These are phyloP conservation scores for Sarocladium kiliense DNA, from an alignment of 2,329 filamentous ascomycete genomes.

Conservation along the genomic window DNA sequence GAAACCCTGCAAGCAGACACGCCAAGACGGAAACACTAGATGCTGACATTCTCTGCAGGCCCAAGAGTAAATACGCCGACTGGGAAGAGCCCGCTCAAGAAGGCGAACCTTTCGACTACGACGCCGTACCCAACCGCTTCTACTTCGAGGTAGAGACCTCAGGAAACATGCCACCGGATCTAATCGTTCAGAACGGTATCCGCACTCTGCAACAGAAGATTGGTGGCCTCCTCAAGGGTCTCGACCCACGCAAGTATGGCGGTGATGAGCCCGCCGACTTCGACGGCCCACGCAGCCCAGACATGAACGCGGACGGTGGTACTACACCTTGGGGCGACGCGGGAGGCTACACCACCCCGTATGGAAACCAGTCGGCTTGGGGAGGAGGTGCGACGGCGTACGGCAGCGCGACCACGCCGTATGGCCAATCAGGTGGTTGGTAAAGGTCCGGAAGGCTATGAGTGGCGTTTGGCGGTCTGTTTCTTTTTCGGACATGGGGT, in stretches of 20 bases:
- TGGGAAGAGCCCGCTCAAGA: constrained; percentile 77
- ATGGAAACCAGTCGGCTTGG: constrained; percentile 60
- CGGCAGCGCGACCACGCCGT: constrained; percentile 48
- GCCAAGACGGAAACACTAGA: not conserved
- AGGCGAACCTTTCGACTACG: constrained; percentile 85
- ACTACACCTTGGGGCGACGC: constrained; percentile 46
- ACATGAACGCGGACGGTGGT: constrained; percentile 54
- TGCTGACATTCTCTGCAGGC: constrained; percentile 46
- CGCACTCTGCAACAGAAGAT: constrained; percentile 86
- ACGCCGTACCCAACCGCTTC: constrained; percentile 78
- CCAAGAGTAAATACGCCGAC: constrained; percentile 71
- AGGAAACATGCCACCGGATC: constrained; percentile 83
- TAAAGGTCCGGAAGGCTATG: constrained; percentile 14
- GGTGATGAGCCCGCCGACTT: constrained; percentile 55
- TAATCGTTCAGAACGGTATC: constrained; percentile 84
- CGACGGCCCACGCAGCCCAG: constrained; percentile 62
- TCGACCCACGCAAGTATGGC: constrained; percentile 43
- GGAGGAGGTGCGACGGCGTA: constrained; percentile 46
- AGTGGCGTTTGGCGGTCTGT: constrained; percentile 12
- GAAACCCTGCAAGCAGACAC: constrained; percentile 22
- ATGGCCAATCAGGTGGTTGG: constrained; percentile 44
- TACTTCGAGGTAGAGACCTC: constrained; percentile 92
- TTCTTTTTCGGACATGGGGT: constrained; percentile 1
- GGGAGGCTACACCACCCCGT: constrained; percentile 63
- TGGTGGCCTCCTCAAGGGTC: constrained; percentile 64